phyloP scores from a whole-genome alignment of 495 filamentous ascomycete genomes.

The Hypoxylon intermedium region DNA sequence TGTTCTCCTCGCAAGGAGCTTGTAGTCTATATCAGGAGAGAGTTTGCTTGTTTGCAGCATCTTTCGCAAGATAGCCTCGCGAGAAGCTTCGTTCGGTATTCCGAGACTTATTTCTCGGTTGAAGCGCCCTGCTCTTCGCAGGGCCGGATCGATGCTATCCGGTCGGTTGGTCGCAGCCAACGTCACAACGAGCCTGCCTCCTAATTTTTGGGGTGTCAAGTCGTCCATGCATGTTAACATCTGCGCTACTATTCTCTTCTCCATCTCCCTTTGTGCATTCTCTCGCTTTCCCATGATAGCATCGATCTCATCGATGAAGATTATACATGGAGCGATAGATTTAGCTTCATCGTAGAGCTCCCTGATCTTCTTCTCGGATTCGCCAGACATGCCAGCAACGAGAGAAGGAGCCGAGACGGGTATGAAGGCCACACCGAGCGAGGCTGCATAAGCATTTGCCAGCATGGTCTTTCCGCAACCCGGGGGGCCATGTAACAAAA shows the following conservation, averaged over 20 bases:
- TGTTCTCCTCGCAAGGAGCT: slow-evolving; percentile 82
- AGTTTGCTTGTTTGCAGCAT: slow-evolving; percentile 75
- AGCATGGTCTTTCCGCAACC: slow-evolving; percentile 97
- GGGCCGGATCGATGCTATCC: slow-evolving; percentile 85
- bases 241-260: slow-evolving; percentile 93
- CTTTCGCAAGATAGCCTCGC: slow-evolving; percentile 83
- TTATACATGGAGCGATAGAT: slow-evolving; percentile 83
- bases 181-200: slow-evolving; percentile 90
- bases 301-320: slow-evolving; percentile 98
- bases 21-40: slow-evolving; percentile 76
- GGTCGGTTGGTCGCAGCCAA: slow-evolving; percentile 93
- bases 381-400: slow-evolving; percentile 93
- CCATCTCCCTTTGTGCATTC: slow-evolving; percentile 95
- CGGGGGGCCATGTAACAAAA: slow-evolving; percentile 89
- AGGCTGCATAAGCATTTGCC: slow-evolving; percentile 86
- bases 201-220: slow-evolving; percentile 65
- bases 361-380: slow-evolving; percentile 92
- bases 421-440: slow-evolving; percentile 84
- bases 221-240: slow-evolving; percentile 89
- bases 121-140: slow-evolving; percentile 86
- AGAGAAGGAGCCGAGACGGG: slow-evolving; percentile 88
- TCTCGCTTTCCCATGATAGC: slow-evolving; percentile 94
- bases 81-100: slow-evolving; percentile 84
- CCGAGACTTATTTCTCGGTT: slow-evolving; percentile 93
- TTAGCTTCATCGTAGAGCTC: slow-evolving; percentile 92